phyloP scores from a whole-genome alignment of 2,329 filamentous ascomycete genomes.

The Epichloe aotearoae region DNA sequence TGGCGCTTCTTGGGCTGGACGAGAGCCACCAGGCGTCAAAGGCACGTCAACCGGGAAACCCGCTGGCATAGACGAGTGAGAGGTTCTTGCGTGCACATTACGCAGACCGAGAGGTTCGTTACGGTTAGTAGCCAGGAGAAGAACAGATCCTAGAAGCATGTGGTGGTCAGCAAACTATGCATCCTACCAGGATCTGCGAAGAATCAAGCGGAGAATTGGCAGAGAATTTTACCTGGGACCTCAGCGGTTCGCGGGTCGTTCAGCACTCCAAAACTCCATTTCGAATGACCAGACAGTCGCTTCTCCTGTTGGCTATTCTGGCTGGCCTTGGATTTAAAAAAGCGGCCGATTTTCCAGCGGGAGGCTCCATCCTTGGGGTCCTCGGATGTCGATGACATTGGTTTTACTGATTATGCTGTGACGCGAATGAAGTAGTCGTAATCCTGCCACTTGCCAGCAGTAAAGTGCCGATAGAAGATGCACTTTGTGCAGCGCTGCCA shows the following conservation, averaged over 20 bases:
- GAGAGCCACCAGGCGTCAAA: slow-evolving; percentile 15
- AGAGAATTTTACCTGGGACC: slow-evolving; percentile 5
- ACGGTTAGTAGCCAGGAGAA: slow-evolving; percentile 9
- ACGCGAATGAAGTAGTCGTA: background rate
- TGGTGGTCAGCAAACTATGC: too few species aligned
- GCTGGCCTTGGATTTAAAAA: background rate
- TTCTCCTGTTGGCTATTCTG: background rate
- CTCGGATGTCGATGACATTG: slow-evolving; percentile 4
- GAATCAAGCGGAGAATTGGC: background rate
- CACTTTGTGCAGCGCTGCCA: background rate
- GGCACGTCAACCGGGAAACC: slow-evolving; percentile 27
- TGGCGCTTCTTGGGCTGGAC: slow-evolving; percentile 5
- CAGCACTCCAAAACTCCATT: slow-evolving; percentile 7
- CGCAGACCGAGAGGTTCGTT: slow-evolving; percentile 9
- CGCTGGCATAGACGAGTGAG: slow-evolving; percentile 36
- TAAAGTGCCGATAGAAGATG: background rate
- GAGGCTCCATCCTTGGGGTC: background rate
- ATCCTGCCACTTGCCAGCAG: background rate
- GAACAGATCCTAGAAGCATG: slow-evolving; percentile 7
- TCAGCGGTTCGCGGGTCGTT: slow-evolving; percentile 7
- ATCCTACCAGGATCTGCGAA: too few species aligned
- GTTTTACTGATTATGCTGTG: background rate
- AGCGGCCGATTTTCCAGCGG: background rate
- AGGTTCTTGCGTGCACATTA: slow-evolving; percentile 6
- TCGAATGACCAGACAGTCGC: slow-evolving; percentile 1